Evolutionary conservation across 1,284 basidiomycete species (phyloP), one percentile per base, ranked within the genome.

Genomic region (Tilletia walkeri): DNA sequence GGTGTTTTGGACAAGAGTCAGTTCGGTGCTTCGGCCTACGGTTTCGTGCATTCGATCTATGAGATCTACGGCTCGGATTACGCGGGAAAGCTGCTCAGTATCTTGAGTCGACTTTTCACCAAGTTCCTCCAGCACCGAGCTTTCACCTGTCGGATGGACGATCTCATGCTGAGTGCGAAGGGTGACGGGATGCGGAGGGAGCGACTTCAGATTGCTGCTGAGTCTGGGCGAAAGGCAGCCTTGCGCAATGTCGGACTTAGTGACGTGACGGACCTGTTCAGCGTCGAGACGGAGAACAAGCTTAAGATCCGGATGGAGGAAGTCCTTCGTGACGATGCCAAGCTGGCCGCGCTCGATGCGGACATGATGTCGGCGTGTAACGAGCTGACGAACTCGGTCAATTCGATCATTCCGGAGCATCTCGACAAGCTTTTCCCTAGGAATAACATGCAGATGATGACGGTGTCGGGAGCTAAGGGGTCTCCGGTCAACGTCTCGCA

Each of bases 381-480:
- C 72, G 91, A 92, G 77, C 90, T 93, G 2, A 94, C 96, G 69
- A 91, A 93, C 24, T 90, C 95, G 81, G 77, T 85, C 69, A 83
- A 85, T 66, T 88, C 89, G n/a, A 92, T 92, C 80, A 89, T 99
- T 78, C 96, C 96, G n/a, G 86, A 89, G 67, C 92, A 92, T 66
- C 89, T 99, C 49, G 87, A 76, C 72, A 75, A 76, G 67, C 72
- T 72, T 59, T 99, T 99, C 87, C 96, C 96, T 38, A 90, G 94
- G 84, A 99, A 99, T 86, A 92, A 99, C 88, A 99, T 99, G 96
- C 95, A 99, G 85, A 91, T 92, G 75, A 99, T 99, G 96, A 98
- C 95, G 4, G 89, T 93, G 70, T 97, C 96, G 59, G 96, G 96
- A 79, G 96, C 96, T 69, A 99, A 99, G 85, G 96, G 96, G 73